Evolutionary conservation across 441 rosid species (phyloP).

Genomic region (Bruguiera hainesii): DNA sequence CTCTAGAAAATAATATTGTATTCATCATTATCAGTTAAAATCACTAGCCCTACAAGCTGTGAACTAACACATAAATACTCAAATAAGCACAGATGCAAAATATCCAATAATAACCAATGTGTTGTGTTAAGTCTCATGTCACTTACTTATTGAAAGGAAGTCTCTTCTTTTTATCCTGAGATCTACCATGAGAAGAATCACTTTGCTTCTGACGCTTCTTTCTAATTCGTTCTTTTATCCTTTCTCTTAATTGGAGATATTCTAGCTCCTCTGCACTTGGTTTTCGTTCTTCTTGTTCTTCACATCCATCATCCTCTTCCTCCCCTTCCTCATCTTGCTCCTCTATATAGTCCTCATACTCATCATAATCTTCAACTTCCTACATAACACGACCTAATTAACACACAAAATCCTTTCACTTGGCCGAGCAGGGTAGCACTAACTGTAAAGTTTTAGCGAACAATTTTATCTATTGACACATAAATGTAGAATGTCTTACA

Average conservation of each 20-base stretch:
- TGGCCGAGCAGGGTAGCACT: neutral
- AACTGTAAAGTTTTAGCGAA: neutral
- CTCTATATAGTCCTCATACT: neutral
- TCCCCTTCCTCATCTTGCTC: conserved; percentile 1
- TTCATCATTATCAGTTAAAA: neutral
- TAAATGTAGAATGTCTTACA: neutral
- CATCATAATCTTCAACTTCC: neutral
- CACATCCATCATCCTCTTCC: neutral
- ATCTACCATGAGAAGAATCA: conserved; percentile 34
- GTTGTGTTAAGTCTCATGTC: neutral
- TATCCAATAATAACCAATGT: neutral
- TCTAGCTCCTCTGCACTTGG: conserved; percentile 67
- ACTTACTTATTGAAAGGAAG: conserved; percentile 64
- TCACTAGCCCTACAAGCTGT: no score
- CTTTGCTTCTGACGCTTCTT: conserved; percentile 48
- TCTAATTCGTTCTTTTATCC: conserved; percentile 56
- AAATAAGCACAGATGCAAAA: neutral
- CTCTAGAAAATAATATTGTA: neutral
- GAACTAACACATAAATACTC: neutral
- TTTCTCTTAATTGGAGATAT: conserved; percentile 64
- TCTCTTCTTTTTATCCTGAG: conserved; percentile 43
- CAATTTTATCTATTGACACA: neutral
- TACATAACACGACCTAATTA: neutral
- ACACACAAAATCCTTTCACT: neutral
- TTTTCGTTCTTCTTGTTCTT: conserved; percentile 31